Conservation (phyloP, 2,329 filamentous ascomycete genomes). For the Arachnomyces sp. region DNA sequence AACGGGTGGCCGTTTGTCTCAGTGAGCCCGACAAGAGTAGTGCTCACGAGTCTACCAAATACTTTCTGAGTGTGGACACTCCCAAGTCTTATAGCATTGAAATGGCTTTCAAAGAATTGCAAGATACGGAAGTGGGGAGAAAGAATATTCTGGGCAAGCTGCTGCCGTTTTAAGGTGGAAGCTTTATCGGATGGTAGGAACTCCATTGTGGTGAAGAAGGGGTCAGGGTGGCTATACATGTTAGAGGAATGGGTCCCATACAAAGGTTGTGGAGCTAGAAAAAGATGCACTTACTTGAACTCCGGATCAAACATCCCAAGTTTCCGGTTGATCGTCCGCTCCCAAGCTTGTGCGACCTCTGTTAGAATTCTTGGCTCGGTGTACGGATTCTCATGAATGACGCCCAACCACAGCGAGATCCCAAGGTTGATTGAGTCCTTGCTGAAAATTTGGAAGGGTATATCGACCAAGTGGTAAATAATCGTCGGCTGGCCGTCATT, state of each 20-base stretch:
- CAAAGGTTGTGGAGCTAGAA: not conserved
- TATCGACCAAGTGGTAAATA: conserved; percentile 77
- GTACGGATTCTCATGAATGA: conserved; percentile 89
- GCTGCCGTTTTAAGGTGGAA: conserved; percentile 63
- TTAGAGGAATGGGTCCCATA: not conserved
- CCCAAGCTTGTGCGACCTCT: conserved; percentile 87
- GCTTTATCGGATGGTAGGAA: conserved; percentile 84
- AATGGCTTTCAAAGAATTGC: conserved; percentile 89
- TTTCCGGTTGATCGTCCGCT: conserved; percentile 66
- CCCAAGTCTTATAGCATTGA: conserved; percentile 81
- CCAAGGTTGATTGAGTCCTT: conserved; percentile 94
- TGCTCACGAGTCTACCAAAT: conserved; percentile 70
- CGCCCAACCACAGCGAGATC: conserved; percentile 89
- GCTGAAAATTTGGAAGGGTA: conserved; percentile 87
- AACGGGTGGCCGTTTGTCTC: conserved; percentile 70
- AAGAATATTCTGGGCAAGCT: conserved; percentile 71
- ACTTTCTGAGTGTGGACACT: conserved; percentile 72
- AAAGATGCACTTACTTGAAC: conserved; percentile 46
- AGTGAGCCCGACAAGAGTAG: conserved; percentile 67
- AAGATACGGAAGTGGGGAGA: conserved; percentile 78
- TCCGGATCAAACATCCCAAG: conserved; percentile 71
- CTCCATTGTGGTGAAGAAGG: conserved; percentile 85
- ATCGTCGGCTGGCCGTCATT: conserved; percentile 68
- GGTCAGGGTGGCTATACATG: conserved; percentile 58
- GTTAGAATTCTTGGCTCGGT: conserved; percentile 79